phyloP scores from a whole-genome alignment of 345 rosid species.

The Moringa oleifera region DNA sequence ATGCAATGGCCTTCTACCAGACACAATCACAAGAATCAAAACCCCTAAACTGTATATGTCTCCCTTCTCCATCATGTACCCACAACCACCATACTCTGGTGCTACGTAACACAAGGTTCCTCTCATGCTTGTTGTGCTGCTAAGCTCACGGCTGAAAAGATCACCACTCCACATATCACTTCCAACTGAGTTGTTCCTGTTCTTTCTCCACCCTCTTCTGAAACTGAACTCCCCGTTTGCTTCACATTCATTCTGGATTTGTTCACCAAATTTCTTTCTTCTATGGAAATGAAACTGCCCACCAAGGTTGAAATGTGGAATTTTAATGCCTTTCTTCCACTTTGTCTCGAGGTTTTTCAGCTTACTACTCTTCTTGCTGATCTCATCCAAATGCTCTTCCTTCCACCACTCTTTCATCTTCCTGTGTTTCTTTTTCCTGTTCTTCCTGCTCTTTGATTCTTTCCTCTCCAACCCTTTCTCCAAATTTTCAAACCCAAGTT shows the following conservation, averaged over 20 bases:
- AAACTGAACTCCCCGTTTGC: constrained; percentile 88
- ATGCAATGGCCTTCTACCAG: constrained; percentile 91
- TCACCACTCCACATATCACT: constrained; percentile 99
- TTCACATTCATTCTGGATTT: constrained; percentile 27
- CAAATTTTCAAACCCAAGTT: constrained; percentile 29
- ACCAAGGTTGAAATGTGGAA: constrained; percentile 49
- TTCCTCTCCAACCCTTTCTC: constrained; percentile 43
- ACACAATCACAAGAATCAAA: constrained; percentile 78
- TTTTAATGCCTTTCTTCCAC: constrained; percentile 60
- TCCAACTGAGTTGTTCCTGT: constrained; percentile 43
- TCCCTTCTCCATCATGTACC: constrained; percentile 90
- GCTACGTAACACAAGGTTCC: constrained; percentile 96
- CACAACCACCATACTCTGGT: constrained; percentile 86
- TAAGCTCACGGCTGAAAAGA: constrained; percentile 83
- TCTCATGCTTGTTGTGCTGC: constrained; percentile 99
- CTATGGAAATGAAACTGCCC: constrained; percentile 34
- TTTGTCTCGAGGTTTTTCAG: constrained; percentile 36
- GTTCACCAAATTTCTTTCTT: constrained; percentile 39
- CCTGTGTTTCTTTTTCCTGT: constrained; percentile 46
- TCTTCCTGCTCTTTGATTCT: constrained; percentile 33
- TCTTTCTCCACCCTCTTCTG: constrained; percentile 74
- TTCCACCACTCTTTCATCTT: constrained; percentile 99
- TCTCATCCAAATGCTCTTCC: constrained; percentile 78
- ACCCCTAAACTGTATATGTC: constrained; percentile 97
- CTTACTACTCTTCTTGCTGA: constrained; percentile 37